phyloP scores from a whole-genome alignment of 306 rosid species.

The Malus sieversii region DNA sequence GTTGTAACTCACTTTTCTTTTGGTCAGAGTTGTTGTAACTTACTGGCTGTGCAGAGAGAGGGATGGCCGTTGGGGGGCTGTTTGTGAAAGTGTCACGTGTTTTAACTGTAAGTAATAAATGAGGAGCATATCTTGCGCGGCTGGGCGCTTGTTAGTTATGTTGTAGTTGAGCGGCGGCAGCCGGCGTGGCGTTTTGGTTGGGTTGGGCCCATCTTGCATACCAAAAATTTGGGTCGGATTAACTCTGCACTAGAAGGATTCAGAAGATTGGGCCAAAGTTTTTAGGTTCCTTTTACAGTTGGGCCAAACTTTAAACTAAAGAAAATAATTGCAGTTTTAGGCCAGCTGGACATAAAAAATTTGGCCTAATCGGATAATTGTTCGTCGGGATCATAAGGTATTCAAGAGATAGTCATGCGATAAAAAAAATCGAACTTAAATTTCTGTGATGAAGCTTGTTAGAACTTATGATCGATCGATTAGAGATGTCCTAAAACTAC shows the following conservation, averaged over 20 bases:
- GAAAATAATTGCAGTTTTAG: neutral
- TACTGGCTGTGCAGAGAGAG: neutral
- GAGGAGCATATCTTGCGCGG: neutral
- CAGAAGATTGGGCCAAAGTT: neutral
- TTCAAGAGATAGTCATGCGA: too few species aligned
- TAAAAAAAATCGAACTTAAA: too few species aligned
- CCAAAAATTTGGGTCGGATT: too few species aligned
- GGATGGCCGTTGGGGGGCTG: constrained; percentile 9
- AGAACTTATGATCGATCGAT: too few species aligned
- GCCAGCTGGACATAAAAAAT: too few species aligned
- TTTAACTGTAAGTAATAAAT: neutral
- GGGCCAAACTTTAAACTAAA: neutral
- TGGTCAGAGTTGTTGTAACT: neutral
- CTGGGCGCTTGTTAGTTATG: neutral
- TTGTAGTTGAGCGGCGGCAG: neutral
- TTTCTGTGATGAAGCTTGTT: too few species aligned
- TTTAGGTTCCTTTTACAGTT: neutral
- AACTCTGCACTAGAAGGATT: too few species aligned
- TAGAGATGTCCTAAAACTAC: too few species aligned
- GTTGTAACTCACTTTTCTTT: neutral
- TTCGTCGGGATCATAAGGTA: too few species aligned
- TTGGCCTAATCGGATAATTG: too few species aligned
- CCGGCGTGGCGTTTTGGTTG: neutral
- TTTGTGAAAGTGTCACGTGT: neutral
- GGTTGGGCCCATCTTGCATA: neutral